Base-by-base conservation (phyloP, 768 basidiomycete genomes). In the Lepiota subincarnata region DNA sequence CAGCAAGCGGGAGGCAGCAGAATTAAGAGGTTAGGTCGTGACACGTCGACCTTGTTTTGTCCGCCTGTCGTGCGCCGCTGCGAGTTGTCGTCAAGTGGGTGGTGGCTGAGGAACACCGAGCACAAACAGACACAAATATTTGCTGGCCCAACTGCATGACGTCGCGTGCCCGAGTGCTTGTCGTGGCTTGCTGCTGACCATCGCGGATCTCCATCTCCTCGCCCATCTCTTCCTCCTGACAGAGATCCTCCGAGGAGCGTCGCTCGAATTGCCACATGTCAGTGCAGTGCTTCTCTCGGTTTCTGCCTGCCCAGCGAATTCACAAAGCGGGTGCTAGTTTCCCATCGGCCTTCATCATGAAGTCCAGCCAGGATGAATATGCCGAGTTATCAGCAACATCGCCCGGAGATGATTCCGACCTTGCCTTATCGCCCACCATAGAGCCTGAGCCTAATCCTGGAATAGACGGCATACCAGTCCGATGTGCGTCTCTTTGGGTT, bases 401-500 rank as follows among this genome's bases (percentile, higher is more conserved):
- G 31, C 76, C 81, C 6, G 72, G 68, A 42, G 88, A 89, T 53
- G 86, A 89, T 20, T 86, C 84, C 6, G 89, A 89, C 62, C 66
- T 64, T 22, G 53, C 77, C 2, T 61, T 77, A 51, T 81, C 75
- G 20, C 71, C 75, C 57, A 68, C 68, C 36, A 68, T 73, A 41
- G 80, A 83, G 56, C 70, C 74, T 53, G 86, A 87, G 60, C 87
- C 87, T n/a, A 76, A 72, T 48, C 89, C 89, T 50, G 89, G 89
- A 34, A 55, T 91, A 20, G 70, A 85, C 66, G 89, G 89, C 20
- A 70, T 76, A 31, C 89, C 90, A 39, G 89, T 92, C 53, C 79
- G 87, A 61, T 92, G 90, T 92, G 72, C 75, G 89, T 80, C 44
- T 59, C 39, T 35, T 39, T 54, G 46, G 51, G 26, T 48, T 57